Conservation (phyloP, 2,329 filamentous ascomycete genomes). For the Pseudocercospora fuligena region DNA sequence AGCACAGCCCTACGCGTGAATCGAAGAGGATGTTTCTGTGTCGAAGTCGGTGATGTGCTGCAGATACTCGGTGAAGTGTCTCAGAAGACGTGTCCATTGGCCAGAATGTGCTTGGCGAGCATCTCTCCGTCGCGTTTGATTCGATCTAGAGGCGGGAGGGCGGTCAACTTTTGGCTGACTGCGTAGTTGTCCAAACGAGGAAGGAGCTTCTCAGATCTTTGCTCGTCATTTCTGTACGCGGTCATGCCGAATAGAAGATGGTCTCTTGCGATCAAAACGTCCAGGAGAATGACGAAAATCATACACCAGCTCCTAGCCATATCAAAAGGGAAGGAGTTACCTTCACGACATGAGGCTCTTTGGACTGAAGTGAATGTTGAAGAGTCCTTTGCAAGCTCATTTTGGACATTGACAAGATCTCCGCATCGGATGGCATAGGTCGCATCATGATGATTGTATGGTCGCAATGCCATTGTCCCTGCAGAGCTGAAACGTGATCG, state of each 20-base stretch:
- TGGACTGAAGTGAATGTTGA: too few relatives aligned
- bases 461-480: conserved; percentile 8
- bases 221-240: neutral
- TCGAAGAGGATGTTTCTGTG: neutral
- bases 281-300: neutral
- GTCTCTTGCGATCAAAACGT: neutral
- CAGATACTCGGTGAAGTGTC: neutral
- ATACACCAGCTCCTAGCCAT: neutral
- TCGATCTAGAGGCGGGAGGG: neutral
- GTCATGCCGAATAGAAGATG: neutral
- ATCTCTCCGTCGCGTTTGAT: neutral
- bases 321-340: too few relatives aligned
- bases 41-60: neutral
- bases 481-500: conserved; percentile 5
- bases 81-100: neutral
- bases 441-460: conserved; percentile 1
- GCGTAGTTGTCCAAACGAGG: neutral
- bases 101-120: neutral
- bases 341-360: too few relatives aligned
- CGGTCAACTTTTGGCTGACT: neutral
- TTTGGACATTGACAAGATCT: too few relatives aligned
- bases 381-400: too few relatives aligned
- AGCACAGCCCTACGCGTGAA: neutral
- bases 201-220: neutral
- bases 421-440: too few relatives aligned